Conservation (phyloP, 139 green algal genomes). For the Chlamydomonas sp. region DNA sequence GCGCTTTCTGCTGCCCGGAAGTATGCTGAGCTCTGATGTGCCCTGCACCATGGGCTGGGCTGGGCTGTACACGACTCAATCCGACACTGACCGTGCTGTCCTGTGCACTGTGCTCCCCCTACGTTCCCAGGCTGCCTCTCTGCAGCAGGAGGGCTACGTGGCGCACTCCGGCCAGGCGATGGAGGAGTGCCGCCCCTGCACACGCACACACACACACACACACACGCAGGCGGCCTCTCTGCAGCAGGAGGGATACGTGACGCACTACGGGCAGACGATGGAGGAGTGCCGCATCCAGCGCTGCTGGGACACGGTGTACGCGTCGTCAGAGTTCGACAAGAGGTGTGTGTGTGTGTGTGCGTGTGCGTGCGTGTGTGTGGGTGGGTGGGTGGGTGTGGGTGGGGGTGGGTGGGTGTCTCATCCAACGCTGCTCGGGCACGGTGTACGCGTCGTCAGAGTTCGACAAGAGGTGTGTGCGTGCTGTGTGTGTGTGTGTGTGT, state of each 20-base stretch:
- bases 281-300: slow-evolving; percentile 28
- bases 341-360: too few species aligned
- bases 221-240: slow-evolving; percentile 37
- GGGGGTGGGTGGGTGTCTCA: slow-evolving; percentile 37
- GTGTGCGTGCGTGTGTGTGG: too few species aligned
- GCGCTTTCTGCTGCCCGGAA: too few species aligned
- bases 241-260: slow-evolving; percentile 72
- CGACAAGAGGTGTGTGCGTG: not conserved
- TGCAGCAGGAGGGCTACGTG: slow-evolving; percentile 76
- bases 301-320: slow-evolving; percentile 50
- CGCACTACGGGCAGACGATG: slow-evolving; percentile 75
- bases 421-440: slow-evolving; percentile 49
- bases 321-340: slow-evolving; percentile 10
- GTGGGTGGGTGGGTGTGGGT: too few species aligned
- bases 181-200: slow-evolving; percentile 23
- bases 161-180: slow-evolving; percentile 78
- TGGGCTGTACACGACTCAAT: too few species aligned
- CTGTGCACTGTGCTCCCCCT: too few species aligned
- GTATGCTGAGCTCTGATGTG: too few species aligned
- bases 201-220: not conserved
- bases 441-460: slow-evolving; percentile 19
- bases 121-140: slow-evolving; percentile 31
- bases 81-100: too few species aligned
- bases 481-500: too few species aligned
- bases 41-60: too few species aligned